Evolutionary conservation across 2,329 filamentous ascomycete species (phyloP).

Genomic region (Pestalotiopsis sp.): DNA sequence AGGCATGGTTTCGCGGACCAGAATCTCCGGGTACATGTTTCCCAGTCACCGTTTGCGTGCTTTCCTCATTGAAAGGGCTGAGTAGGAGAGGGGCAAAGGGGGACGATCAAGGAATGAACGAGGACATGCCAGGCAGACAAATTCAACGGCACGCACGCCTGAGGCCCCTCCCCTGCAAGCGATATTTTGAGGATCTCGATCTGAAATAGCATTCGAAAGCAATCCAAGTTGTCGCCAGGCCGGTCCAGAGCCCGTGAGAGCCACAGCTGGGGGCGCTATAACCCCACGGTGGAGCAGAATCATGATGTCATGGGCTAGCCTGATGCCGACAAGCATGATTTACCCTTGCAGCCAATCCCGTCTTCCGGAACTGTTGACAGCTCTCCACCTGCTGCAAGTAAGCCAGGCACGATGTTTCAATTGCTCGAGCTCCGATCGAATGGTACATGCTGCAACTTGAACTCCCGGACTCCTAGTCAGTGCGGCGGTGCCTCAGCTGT

Average conservation of each 20-base stretch:
- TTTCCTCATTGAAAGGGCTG: background rate
- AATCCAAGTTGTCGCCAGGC: background rate
- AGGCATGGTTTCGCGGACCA: background rate
- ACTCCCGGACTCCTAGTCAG: background rate
- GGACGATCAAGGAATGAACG: background rate
- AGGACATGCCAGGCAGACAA: background rate
- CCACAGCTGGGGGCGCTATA: background rate
- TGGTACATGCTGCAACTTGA: background rate
- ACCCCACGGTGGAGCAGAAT: background rate
- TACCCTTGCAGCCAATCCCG: background rate
- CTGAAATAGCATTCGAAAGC: background rate
- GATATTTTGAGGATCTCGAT: conserved; percentile 2
- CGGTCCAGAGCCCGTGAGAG: background rate
- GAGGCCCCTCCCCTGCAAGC: background rate
- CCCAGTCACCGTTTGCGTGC: background rate
- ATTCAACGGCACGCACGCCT: background rate
- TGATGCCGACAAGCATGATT: background rate
- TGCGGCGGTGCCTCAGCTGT: background rate
- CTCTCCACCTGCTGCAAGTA: background rate
- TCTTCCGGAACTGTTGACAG: background rate
- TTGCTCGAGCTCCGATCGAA: background rate
- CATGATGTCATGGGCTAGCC: conserved; percentile 3
- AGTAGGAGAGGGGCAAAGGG: background rate
- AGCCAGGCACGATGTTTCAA: background rate
- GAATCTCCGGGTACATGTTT: background rate